Percentiles rank a stretch among this genome's conserved stretches.
phyloP scores from a whole-genome alignment of 257 asterid species.

The Rubia yunnanensis region DNA sequence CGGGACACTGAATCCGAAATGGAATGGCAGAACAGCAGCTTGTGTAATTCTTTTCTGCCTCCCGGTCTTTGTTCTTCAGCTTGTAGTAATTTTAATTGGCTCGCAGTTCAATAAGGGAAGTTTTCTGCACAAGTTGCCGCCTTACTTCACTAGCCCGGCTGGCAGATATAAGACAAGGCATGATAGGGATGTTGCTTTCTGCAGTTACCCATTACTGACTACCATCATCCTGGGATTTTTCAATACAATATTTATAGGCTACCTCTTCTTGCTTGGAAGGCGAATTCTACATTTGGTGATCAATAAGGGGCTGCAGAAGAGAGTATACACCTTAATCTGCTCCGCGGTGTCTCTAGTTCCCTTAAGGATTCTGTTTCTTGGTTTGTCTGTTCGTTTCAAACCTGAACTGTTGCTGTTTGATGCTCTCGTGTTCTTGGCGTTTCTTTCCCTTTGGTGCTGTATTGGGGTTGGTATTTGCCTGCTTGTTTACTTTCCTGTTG shows the following conservation, averaged over 20 bases:
- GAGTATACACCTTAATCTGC: slow-evolving; percentile 61
- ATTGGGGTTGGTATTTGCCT: slow-evolving; percentile 53
- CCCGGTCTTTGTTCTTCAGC: slow-evolving; percentile 63
- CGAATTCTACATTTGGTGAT: slow-evolving; percentile 54
- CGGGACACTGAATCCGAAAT: slow-evolving; percentile 44
- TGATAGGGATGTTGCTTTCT: slow-evolving; percentile 34
- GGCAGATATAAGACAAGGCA: slow-evolving; percentile 15
- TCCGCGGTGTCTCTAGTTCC: slow-evolving; percentile 50
- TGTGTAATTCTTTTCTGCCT: slow-evolving; percentile 53
- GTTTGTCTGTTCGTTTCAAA: slow-evolving; percentile 49
- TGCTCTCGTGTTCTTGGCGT: slow-evolving; percentile 58
- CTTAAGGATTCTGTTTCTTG: slow-evolving; percentile 55
- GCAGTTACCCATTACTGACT: slow-evolving; percentile 78
- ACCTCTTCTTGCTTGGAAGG: slow-evolving; percentile 65
- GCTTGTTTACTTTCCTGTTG: slow-evolving; percentile 70
- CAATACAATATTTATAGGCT: slow-evolving; percentile 40
- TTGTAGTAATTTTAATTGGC: slow-evolving; percentile 42
- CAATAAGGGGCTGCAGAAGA: slow-evolving; percentile 71
- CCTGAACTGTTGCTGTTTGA: slow-evolving; percentile 44
- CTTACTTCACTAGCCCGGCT: slow-evolving; percentile 54
- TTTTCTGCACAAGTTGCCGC: slow-evolving; percentile 36
- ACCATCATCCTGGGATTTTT: slow-evolving; percentile 63
- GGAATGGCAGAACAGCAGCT: slow-evolving; percentile 62
- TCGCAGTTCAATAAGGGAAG: slow-evolving; percentile 34
- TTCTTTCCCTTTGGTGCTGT: slow-evolving; percentile 66